Percentiles rank a stretch among this genome's conserved stretches.
These are phyloP conservation scores for Thermothelomyces thermophilus DNA, from an alignment of 2,329 filamentous ascomycete genomes.

Conservation along the genomic window DNA sequence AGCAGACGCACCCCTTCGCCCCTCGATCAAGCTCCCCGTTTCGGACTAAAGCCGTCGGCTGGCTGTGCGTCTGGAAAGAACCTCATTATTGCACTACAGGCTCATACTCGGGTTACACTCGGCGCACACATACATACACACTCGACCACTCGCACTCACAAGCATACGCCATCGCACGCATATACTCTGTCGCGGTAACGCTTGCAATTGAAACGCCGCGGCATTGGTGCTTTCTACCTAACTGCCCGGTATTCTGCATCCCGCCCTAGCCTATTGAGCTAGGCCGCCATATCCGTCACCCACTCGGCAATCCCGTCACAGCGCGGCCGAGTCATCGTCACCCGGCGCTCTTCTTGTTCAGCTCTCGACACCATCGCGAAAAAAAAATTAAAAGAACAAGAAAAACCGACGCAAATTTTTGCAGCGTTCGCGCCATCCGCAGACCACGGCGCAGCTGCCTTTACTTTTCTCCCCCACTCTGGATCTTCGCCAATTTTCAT, in stretches of 20 bases:
- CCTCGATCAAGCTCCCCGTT: background rate
- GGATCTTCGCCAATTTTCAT: background rate
- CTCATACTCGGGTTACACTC: background rate
- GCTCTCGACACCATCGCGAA: background rate
- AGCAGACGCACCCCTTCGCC: slow-evolving; percentile 4
- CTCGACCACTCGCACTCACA: too few species aligned
- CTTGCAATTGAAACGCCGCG: too few species aligned
- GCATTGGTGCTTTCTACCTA: background rate
- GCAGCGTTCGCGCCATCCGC: background rate
- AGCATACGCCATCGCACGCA: too few species aligned
- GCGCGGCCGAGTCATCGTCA: background rate
- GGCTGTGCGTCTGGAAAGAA: background rate
- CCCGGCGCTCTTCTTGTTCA: background rate
- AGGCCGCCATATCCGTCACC: background rate
- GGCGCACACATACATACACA: background rate
- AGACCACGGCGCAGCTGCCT: background rate
- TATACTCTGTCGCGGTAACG: too few species aligned
- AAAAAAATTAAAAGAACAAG: background rate
- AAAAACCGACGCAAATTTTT: background rate
- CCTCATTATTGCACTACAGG: background rate
- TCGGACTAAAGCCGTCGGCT: background rate
- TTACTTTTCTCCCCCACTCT: background rate
- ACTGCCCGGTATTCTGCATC: background rate
- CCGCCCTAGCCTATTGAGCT: background rate
- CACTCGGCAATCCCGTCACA: background rate